These are phyloP conservation scores for Trichosporon asahii DNA, from an alignment of 1,284 basidiomycete species.

Conservation along the genomic window DNA sequence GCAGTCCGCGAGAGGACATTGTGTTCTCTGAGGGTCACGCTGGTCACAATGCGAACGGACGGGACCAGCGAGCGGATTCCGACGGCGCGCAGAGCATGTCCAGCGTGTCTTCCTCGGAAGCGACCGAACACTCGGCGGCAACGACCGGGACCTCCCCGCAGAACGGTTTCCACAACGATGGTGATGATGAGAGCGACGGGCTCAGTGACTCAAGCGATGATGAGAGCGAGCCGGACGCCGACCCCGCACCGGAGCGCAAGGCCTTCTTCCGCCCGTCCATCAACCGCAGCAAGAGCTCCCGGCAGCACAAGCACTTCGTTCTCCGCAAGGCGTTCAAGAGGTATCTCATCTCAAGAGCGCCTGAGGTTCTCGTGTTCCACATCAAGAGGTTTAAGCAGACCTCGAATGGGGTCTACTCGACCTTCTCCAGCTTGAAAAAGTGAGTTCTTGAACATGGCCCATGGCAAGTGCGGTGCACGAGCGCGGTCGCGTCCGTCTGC, in stretches of 20 bases:
- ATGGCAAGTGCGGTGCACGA: too few relatives aligned
- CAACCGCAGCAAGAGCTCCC: slow-evolving; percentile 18
- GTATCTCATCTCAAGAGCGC: slow-evolving; percentile 80
- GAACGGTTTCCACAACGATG: slow-evolving; percentile 3
- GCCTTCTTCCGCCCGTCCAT: slow-evolving; percentile 14
- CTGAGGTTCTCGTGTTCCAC: slow-evolving; percentile 85
- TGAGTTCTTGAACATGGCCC: too few relatives aligned
- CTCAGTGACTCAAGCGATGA: slow-evolving; percentile 44
- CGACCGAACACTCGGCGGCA: not conserved
- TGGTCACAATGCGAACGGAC: not conserved
- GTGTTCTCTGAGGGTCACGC: not conserved
- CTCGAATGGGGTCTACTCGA: slow-evolving; percentile 34
- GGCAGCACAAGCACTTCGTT: slow-evolving; percentile 55
- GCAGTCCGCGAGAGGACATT: slow-evolving; percentile 12
- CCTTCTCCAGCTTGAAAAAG: slow-evolving; percentile 49
- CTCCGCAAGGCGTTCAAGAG: slow-evolving; percentile 84
- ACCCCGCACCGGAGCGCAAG: slow-evolving; percentile 1
- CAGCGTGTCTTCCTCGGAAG: not conserved
- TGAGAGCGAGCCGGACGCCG: slow-evolving; percentile 23
- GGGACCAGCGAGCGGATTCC: not conserved
- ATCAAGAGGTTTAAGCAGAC: slow-evolving; percentile 88
- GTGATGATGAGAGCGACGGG: slow-evolving; percentile 33
- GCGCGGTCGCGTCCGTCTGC: too few relatives aligned
- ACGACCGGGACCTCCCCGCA: not conserved
- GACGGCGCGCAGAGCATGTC: not conserved